Evolutionary conservation across 73 alveolate genomes (phyloP), one percentile per base, ranked within the genome.

Genomic region (Paramecium bursaria): DNA sequence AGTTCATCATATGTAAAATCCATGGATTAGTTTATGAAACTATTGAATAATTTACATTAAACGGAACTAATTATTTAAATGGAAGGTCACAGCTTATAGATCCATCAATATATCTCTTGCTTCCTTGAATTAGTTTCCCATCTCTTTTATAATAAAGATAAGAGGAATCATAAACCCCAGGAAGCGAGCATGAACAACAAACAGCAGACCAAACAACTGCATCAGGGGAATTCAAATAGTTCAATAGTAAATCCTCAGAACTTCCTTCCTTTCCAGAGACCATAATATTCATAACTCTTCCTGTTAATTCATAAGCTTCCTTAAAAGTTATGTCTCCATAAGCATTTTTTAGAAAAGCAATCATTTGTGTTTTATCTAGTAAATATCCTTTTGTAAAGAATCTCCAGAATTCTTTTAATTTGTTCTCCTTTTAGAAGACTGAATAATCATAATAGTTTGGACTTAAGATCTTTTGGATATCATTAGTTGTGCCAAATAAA

Each of bases 221-320:
- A 87, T 86, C 80, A 30, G 97, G 97, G 7, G 97, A 39, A 14
- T 94, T 92, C 17, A 92, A 76, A 86, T 92, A 92, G 46, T 92
- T 92, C 5, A 92, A 80, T 3, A 92, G 90, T 44, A 91, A 85
- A 33, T 87, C 75, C 31, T 74, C 90, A 35, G 90, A 90, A 21
- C 46, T 53, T 10, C 86, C 74, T 14, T 55, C 61, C 14, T 47
- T 42, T 48, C 87, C 91, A 5, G 97, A 79, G 2, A 92, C 97
- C 51, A 92, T 89, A 74, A 92, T 87, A 73, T 92, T 92, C 67
- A 92, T 61, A 15, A 60, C 86, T 92, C 90, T 88, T 33, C 89
- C 89, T 22, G 57, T 42, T 4, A 74, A 73, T n/a, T 90, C 91
- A 85, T 86, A 87, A 5, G 91, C 94, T 74, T 92, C 97, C 86